Evolutionary conservation across 2,329 filamentous ascomycete species (phyloP).

Genomic region (Colletotrichum lini): DNA sequence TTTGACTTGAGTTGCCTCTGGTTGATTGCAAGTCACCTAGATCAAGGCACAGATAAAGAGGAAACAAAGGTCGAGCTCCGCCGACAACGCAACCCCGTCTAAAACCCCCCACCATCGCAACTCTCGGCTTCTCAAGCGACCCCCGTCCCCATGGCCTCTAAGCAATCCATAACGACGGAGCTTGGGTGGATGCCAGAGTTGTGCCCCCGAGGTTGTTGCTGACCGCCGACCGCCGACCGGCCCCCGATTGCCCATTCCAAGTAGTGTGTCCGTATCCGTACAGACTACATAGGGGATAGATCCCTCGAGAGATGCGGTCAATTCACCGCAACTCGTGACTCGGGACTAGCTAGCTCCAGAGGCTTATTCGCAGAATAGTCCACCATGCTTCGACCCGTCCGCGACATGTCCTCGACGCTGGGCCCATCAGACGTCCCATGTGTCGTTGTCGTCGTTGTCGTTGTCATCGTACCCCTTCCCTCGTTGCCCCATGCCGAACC

Average conservation of each 20-base stretch:
- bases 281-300: background rate
- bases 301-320: background rate
- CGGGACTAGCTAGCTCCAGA: too few relatives aligned
- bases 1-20: background rate
- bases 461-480: background rate
- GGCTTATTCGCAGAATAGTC: background rate
- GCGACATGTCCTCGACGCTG: conserved; percentile 15
- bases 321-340: background rate
- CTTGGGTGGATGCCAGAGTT: conserved; percentile 7
- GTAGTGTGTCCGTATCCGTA: too few relatives aligned
- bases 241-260: background rate
- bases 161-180: conserved; percentile 34
- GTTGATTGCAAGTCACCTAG: background rate
- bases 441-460: background rate
- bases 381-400: background rate
- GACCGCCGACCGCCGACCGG: conserved; percentile 4
- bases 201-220: conserved; percentile 6
- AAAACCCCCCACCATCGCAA: background rate
- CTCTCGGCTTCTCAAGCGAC: background rate
- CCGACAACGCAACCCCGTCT: conserved; percentile 5
- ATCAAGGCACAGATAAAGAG: background rate
- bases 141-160: conserved; percentile 4
- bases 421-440: conserved; percentile 27
- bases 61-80: background rate
- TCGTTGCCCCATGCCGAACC: conserved; percentile 10